Evolutionary conservation across 2,329 filamentous ascomycete species (phyloP).

Genomic region (Aspergillus novoparasiticus): DNA sequence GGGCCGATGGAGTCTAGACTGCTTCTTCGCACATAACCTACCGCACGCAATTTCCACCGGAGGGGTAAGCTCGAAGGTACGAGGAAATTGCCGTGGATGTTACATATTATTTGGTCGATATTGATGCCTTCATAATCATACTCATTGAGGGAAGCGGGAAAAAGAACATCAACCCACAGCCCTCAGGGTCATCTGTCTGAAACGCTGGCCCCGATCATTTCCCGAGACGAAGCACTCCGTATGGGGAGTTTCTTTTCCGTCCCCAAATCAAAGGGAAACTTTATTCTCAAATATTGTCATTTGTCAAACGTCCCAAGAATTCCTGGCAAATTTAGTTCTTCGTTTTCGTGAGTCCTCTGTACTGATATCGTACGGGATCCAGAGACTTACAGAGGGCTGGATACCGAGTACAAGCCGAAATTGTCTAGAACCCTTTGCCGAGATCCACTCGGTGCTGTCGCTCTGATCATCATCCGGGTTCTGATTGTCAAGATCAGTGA

Average conservation of each 20-base stretch:
- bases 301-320: background rate
- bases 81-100: background rate
- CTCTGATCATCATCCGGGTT: slow-evolving; percentile 7
- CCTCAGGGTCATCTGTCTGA: slow-evolving; percentile 7
- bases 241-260: slow-evolving; percentile 1
- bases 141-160: background rate
- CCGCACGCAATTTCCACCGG: background rate
- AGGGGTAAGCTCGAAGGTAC: background rate
- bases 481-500: slow-evolving; percentile 6
- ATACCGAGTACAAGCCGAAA: slow-evolving; percentile 1
- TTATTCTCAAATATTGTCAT: background rate
- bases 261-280: background rate
- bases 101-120: background rate
- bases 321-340: too few species aligned
- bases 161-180: background rate
- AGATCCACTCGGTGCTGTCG: slow-evolving; percentile 5
- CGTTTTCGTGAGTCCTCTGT: background rate
- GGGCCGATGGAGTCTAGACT: background rate
- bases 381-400: background rate
- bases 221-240: background rate
- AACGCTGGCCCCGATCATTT: slow-evolving; percentile 7
- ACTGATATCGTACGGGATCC: too few species aligned
- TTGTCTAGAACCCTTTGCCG: background rate
- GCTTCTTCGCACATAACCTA: background rate
- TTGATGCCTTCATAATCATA: background rate